Evolutionary conservation across 1,139 yeast genomes (phyloP).

Genomic region (Pichia cactophila): DNA sequence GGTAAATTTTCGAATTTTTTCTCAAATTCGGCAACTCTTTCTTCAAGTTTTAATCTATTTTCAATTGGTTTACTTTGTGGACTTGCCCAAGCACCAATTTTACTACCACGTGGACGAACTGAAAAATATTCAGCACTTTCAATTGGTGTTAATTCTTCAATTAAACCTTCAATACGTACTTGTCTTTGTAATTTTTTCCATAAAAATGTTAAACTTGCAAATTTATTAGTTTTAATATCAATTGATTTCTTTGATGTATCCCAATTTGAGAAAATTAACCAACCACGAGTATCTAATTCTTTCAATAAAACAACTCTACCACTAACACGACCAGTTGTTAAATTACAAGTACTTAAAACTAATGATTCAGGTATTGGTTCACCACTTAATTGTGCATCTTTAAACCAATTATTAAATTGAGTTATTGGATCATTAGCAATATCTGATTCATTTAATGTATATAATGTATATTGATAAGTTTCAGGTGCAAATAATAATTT

Average conservation of each 20-base stretch:
- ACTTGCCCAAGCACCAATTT: constrained; percentile 95
- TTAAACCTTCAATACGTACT: constrained; percentile 83
- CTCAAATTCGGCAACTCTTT: constrained; percentile 39
- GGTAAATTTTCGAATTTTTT: constrained; percentile 46
- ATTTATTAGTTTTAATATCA: constrained; percentile 65
- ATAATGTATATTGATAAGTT: constrained; percentile 81
- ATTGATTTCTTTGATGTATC: constrained; percentile 70
- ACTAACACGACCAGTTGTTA: constrained; percentile 85
- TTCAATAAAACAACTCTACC: constrained; percentile 79
- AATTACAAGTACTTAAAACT: constrained; percentile 74
- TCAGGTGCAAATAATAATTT: constrained; percentile 62
- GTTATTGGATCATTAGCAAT: constrained; percentile 55
- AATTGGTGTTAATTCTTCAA: constrained; percentile 66
- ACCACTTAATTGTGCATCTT: constrained; percentile 55
- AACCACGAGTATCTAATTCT: constrained; percentile 79
- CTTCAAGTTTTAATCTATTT: constrained; percentile 57
- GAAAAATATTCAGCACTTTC: constrained; percentile 71
- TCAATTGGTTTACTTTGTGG: constrained; percentile 67
- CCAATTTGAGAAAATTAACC: constrained; percentile 91
- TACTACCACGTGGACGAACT: constrained; percentile 87
- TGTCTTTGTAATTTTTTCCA: constrained; percentile 91
- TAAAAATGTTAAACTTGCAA: constrained; percentile 81
- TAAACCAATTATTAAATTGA: constrained; percentile 81
- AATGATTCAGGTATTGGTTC: constrained; percentile 71
- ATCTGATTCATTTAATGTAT: constrained; percentile 47